Base-by-base conservation (phyloP, 2,329 filamentous ascomycete species). In the Mariannaea sp. region DNA sequence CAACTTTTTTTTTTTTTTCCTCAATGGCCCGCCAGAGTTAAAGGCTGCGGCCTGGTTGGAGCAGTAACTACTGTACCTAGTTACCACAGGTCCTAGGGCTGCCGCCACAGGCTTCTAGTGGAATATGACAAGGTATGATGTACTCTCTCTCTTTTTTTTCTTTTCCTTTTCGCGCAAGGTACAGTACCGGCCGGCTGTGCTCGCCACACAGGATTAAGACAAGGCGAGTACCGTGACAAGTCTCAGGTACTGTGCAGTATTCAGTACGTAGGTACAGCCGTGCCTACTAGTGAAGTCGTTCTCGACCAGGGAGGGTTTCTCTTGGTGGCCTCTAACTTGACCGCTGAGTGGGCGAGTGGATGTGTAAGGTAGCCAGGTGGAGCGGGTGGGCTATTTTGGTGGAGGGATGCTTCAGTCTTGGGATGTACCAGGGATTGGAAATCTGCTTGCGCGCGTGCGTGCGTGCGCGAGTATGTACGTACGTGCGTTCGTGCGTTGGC, bases 1-100 rank as follows among this genome's bases (percentile, higher is more conserved):
- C 49, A 48, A 47, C 58, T 65, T 64, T 58, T 56, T 52, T 50
- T 53, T 61, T 65, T 64, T 58, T 53, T 57, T 57, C 57, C 57
- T 53, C 50, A 61, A 65, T 57, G 54, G 57, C 62, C 54, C 53
- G 57, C 59, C 60, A 49, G 5, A 24, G 52, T 49, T 35, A 55
- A 62, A 50, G 35, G 27, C 41, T 50, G 42, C 33, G 30, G 17
- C 14, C 17, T 45, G 44, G 49, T 58, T 63, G 52, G 58, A 65
- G 56, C 33, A 39, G 52, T 32, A 44, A 32, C 32, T 16, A 16
- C n/a, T n/a, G 32, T 35, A 35, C 32, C n/a, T n/a, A 35, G 41
- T 42, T 29, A 47, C 39, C 48, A 22, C 55, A 39, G 53, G 55
- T 46, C 41, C 57, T 55, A 46, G 45, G 54, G 44, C 40, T 27